phyloP scores from a whole-genome alignment of 345 rosid genomes.

The Citrus sp. region DNA sequence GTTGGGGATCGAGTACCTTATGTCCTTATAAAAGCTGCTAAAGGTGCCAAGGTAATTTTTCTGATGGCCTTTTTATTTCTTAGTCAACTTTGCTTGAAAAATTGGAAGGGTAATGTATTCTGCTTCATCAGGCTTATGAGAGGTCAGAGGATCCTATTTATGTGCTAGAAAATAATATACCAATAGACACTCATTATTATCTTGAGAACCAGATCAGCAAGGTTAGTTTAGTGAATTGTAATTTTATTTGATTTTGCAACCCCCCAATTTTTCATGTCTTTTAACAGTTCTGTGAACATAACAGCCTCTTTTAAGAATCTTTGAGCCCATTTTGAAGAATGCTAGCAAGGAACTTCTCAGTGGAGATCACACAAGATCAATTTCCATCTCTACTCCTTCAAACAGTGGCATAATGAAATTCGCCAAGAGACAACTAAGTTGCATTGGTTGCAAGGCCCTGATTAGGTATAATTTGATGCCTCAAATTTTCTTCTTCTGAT shows the following conservation, averaged over 20 bases:
- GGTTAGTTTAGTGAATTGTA: constrained; percentile 39
- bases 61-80: background rate
- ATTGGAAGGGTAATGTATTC: background rate
- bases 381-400: constrained; percentile 86
- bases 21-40: constrained; percentile 87
- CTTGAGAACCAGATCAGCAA: constrained; percentile 95
- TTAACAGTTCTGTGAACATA: constrained; percentile 16
- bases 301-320: constrained; percentile 94
- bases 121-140: constrained; percentile 64
- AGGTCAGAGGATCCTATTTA: constrained; percentile 95
- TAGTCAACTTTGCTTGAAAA: background rate
- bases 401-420: constrained; percentile 93
- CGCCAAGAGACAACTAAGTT: constrained; percentile 80
- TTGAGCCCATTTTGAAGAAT: constrained; percentile 95
- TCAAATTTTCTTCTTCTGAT: background rate
- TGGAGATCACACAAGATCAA: constrained; percentile 91
- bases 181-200: constrained; percentile 90
- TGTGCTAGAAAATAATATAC: constrained; percentile 86
- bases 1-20: constrained; percentile 98
- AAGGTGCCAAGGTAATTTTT: constrained; percentile 88
- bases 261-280: background rate
- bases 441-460: constrained; percentile 86
- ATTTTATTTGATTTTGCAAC: background rate
- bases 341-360: constrained; percentile 91
- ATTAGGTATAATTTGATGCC: constrained; percentile 42